These are phyloP conservation scores for Phragmites australis DNA, from an alignment of 176 grass and related monocot genomes.

Conservation along the genomic window DNA sequence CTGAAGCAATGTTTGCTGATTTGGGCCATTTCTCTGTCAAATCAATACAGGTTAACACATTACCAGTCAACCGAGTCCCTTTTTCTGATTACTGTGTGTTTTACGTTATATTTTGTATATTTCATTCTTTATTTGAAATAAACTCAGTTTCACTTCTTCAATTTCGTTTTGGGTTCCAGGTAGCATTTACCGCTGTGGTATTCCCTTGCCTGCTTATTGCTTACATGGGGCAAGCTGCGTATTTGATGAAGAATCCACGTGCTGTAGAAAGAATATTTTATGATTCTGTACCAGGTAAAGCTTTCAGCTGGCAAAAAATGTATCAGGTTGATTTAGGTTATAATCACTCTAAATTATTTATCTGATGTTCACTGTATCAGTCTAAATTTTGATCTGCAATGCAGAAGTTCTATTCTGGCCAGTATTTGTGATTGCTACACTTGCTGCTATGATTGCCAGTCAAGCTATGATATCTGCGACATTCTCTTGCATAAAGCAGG, in stretches of 20 bases:
- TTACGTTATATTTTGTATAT: not conserved
- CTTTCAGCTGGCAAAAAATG: conserved; percentile 11
- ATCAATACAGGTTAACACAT: conserved; percentile 82
- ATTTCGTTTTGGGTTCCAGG: conserved; percentile 55
- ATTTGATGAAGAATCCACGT: conserved; percentile 79
- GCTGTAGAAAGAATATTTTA: conserved; percentile 83
- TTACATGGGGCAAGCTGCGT: conserved; percentile 99
- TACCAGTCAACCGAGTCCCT: not conserved
- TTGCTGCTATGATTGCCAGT: conserved; percentile 98
- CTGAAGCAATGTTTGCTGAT: conserved; percentile 99
- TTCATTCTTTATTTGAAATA: not conserved
- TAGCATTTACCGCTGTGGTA: conserved; percentile 86
- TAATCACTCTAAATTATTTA: conserved; percentile 15
- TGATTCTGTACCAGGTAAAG: conserved; percentile 91
- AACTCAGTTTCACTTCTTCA: conserved; percentile 3
- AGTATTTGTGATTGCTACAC: conserved; percentile 89
- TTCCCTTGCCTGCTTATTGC: conserved; percentile 94
- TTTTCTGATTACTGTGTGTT: not conserved
- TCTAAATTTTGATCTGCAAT: conserved; percentile 33
- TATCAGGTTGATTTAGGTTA: not conserved
- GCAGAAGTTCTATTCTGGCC: conserved; percentile 88
- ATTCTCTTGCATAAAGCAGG: conserved; percentile 99
- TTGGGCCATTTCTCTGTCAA: conserved; percentile 99
- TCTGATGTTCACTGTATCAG: conserved; percentile 6
- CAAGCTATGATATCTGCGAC: conserved; percentile 99